Evolutionary conservation across 345 rosid species (phyloP), one percentile per base, ranked within the genome.

Genomic region (Gossypium herbaceum): DNA sequence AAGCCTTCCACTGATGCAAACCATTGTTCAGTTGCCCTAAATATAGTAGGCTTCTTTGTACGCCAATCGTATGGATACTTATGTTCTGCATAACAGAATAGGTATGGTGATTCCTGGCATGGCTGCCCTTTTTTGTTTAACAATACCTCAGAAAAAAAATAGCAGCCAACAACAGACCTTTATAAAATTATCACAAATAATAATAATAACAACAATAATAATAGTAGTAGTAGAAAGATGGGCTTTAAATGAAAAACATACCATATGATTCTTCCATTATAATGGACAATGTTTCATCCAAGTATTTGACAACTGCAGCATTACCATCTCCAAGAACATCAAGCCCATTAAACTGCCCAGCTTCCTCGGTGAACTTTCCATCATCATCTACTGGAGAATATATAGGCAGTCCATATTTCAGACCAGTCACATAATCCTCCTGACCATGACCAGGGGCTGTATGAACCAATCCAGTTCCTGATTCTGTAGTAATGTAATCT

Each of bases 381-480:
- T 87, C 97, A 80, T 94, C 97, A 76, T 87, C 94, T 60, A 94
- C 97, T 2, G 96, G 97, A 82, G 97, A 91, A 67, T 81, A 76
- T 70, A 94, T 57, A 76, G 97, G 87, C 72, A 94, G 82, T 74
- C 97, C 95, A 83, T 91, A 94, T 83, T 94, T 94, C 74, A 87
- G 75, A 76, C 97, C 95, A 48, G 97, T 94, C 70, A 80, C 83
- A 79, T 92, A 92, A 83, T 94, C 98, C 82, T 94, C 98, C 83
- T 86, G 97, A 77, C 98, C 98, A 86, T 94, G 98, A 75, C 97
- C 97, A 72, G 98, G 98, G 81, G 98, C 98, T 34, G 97, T 94
- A 86, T 94, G 98, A 81, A 94, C 97, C 79, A 94, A 84, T 68
- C 98, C 97, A 69, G 97, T 94, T 84, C 98, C 97, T 47, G 97